Evolutionary conservation across 352 stramenopile species (phyloP).

Genomic region (Pythium myriotylum): DNA sequence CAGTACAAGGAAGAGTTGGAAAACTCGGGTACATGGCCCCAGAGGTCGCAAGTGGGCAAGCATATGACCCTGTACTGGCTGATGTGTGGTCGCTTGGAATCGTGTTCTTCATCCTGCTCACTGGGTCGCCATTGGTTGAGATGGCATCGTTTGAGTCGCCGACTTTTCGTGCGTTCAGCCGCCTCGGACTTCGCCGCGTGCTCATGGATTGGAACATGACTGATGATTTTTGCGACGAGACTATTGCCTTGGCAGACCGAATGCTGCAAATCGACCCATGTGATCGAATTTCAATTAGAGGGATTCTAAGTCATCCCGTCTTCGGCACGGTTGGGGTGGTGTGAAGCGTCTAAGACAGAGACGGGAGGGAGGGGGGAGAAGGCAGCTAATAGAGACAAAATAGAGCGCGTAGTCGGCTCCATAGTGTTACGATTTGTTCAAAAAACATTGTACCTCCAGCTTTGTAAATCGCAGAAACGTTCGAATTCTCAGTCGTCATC

Average conservation of each 20-base stretch:
- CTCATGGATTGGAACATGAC: slow-evolving; percentile 24
- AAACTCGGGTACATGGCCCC: slow-evolving; percentile 37
- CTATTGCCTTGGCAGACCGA: slow-evolving; percentile 19
- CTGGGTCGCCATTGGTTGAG: slow-evolving; percentile 22
- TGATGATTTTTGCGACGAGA: slow-evolving; percentile 11
- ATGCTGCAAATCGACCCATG: slow-evolving; percentile 29
- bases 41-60: slow-evolving; percentile 8
- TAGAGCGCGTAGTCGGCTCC: not conserved
- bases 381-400: slow-evolving; percentile 3
- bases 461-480: no score
- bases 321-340: not conserved
- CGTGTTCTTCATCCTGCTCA: slow-evolving; percentile 34
- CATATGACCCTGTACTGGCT: slow-evolving; percentile 25
- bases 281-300: slow-evolving; percentile 19
- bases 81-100: slow-evolving; percentile 36
- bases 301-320: slow-evolving; percentile 17
- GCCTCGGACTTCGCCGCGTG: slow-evolving; percentile 15
- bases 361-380: no score
- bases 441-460: no score
- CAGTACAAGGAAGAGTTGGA: slow-evolving; percentile 22
- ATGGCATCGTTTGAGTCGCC: slow-evolving; percentile 12
- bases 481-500: not conserved
- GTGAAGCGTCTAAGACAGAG: no score
- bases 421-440: no score
- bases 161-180: slow-evolving; percentile 19